phyloP scores from a whole-genome alignment of 371 early-diverging fungal genomes.

The Mucor plumbeus region DNA sequence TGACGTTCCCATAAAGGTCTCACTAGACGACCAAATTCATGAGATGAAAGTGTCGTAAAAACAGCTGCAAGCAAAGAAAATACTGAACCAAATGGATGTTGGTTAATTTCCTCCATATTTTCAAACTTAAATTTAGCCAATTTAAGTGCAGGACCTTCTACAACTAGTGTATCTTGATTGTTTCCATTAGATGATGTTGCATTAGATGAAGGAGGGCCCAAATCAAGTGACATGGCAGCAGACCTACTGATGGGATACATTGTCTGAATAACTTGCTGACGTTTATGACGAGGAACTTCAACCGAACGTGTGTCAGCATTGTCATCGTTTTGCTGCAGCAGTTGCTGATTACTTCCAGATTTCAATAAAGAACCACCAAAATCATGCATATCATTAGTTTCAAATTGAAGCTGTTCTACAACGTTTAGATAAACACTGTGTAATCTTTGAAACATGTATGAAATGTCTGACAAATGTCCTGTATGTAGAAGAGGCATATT shows the following conservation, averaged over 20 bases:
- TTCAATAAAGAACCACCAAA: not conserved
- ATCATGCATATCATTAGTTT: constrained; percentile 15
- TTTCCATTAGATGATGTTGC: not conserved
- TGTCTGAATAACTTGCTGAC: constrained; percentile 14
- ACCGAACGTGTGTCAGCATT: not conserved
- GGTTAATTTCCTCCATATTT: constrained; percentile 49
- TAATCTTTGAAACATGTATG: constrained; percentile 47
- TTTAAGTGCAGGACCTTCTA: constrained; percentile 21
- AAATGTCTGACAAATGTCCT: constrained; percentile 37
- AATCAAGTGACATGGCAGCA: constrained; percentile 27
- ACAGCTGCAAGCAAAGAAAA: constrained; percentile 64
- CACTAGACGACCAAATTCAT: constrained; percentile 52
- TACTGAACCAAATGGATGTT: constrained; percentile 60
- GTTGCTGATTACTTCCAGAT: not conserved
- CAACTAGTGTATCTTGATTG: not conserved
- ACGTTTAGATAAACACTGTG: constrained; percentile 40
- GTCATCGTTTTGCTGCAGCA: not conserved
- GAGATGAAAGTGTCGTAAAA: constrained; percentile 51
- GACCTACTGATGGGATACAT: constrained; percentile 24
- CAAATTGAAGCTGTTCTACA: constrained; percentile 32
- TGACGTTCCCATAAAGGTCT: constrained; percentile 60
- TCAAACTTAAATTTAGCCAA: constrained; percentile 45
- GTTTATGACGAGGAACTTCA: constrained; percentile 13
- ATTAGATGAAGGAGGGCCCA: constrained; percentile 28
- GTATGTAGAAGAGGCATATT: constrained; percentile 12